Percentiles rank a stretch among this genome's conserved stretches.
phyloP scores from a whole-genome alignment of 2,329 filamentous ascomycete genomes.

The Pseudopithomyces chartarum region DNA sequence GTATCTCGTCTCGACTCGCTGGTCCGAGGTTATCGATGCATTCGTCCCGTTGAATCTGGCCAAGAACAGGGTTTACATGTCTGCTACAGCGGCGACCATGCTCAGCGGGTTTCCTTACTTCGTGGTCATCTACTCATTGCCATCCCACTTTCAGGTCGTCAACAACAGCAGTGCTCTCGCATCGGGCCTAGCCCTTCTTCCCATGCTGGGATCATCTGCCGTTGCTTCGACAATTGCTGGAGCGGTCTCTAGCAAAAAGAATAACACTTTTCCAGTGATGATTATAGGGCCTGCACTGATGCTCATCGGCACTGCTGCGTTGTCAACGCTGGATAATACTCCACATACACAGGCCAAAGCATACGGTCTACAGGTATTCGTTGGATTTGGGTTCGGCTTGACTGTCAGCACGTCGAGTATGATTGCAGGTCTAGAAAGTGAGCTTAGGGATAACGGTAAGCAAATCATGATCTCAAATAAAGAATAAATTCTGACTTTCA shows the following conservation, averaged over 20 bases:
- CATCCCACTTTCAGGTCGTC: conserved; percentile 12
- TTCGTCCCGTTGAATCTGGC: conserved; percentile 11
- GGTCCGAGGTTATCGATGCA: conserved; percentile 7
- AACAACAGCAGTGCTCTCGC: conserved; percentile 9
- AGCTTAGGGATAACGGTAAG: conserved; percentile 9
- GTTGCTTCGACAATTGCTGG: conserved; percentile 13
- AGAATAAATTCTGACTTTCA: neutral
- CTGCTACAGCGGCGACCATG: conserved; percentile 6
- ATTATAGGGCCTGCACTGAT: conserved; percentile 10
- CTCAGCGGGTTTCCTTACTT: conserved; percentile 13
- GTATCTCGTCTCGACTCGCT: conserved; percentile 6
- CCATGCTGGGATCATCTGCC: conserved; percentile 13
- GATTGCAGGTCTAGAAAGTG: conserved; percentile 11
- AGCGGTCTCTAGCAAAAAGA: conserved; percentile 11
- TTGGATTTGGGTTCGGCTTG: conserved; percentile 13
- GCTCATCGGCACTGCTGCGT: conserved; percentile 10
- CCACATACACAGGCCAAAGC: conserved; percentile 7
- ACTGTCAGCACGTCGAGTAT: conserved; percentile 12
- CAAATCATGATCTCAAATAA: neutral
- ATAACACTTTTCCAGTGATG: conserved; percentile 12
- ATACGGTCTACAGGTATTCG: conserved; percentile 13
- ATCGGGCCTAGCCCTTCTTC: conserved; percentile 12
- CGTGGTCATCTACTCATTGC: conserved; percentile 14
- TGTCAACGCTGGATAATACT: conserved; percentile 8
- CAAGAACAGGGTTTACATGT: conserved; percentile 11